Conservation (phyloP, 345 rosid genomes). For the Salix suchowensis region DNA sequence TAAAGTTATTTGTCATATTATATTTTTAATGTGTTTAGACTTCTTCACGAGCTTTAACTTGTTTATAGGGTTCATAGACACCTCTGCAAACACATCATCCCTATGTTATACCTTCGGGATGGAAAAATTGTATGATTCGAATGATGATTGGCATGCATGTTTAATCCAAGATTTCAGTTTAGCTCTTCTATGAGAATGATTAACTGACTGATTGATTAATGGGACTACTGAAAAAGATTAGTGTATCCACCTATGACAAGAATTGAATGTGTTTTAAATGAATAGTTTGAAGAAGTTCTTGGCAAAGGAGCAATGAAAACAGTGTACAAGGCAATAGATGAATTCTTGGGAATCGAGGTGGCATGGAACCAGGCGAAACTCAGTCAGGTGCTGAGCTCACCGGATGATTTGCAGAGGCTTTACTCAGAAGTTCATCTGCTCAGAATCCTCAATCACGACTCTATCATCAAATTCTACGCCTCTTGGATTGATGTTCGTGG, state of each 20-base stretch:
- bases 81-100: no score
- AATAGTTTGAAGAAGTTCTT: slow-evolving; percentile 57
- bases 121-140: no score
- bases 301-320: slow-evolving; percentile 87
- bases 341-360: slow-evolving; percentile 65
- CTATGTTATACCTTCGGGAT: no score
- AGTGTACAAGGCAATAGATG: slow-evolving; percentile 79
- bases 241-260: neutral
- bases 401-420: slow-evolving; percentile 67
- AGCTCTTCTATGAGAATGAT: neutral
- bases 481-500: slow-evolving; percentile 63
- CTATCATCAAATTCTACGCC: slow-evolving; percentile 63
- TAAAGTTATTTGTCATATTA: no score
- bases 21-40: no score
- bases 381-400: slow-evolving; percentile 48
- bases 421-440: slow-evolving; percentile 91
- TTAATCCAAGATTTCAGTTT: neutral
- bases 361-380: slow-evolving; percentile 80
- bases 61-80: no score
- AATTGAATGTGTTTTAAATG: neutral
- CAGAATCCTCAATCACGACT: slow-evolving; percentile 59
- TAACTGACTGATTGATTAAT: neutral
- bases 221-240: neutral
- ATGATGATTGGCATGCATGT: neutral
- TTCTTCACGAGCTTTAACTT: no score